phyloP scores from a whole-genome alignment of 2,329 filamentous ascomycete species.

The Cladophialophora chaetospira region DNA sequence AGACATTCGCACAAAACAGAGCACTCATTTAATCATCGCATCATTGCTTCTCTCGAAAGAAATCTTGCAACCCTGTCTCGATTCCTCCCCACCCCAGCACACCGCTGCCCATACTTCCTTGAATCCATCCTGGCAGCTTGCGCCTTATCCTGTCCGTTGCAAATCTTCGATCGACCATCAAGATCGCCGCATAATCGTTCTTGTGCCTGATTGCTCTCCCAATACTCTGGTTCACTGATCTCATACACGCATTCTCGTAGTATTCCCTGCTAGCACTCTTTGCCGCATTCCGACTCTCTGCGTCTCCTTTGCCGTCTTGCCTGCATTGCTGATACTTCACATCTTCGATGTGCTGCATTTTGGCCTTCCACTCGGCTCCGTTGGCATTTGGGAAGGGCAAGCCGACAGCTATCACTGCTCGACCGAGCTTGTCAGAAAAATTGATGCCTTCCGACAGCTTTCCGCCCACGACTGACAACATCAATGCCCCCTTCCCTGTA shows the following conservation, averaged over 20 bases:
- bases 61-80: slow-evolving; percentile 60
- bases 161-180: slow-evolving; percentile 82
- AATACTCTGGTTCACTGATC: slow-evolving; percentile 95
- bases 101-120: slow-evolving; percentile 63
- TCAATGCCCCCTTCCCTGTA: slow-evolving; percentile 67
- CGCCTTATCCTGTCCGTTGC: slow-evolving; percentile 68
- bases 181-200: slow-evolving; percentile 85
- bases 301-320: slow-evolving; percentile 20
- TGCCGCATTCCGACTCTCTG: slow-evolving; percentile 37
- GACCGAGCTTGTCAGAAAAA: slow-evolving; percentile 86
- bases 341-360: slow-evolving; percentile 80
- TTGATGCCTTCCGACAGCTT: slow-evolving; percentile 98
- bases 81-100: slow-evolving; percentile 57
- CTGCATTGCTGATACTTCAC: slow-evolving; percentile 26
- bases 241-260: slow-evolving; percentile 94
- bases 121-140: slow-evolving; percentile 91
- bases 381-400: slow-evolving; percentile 90
- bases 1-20: too few relatives aligned
- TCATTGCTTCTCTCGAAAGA: slow-evolving; percentile 48
- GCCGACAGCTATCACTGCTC: slow-evolving; percentile 88
- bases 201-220: slow-evolving; percentile 87
- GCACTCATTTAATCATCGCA: too few relatives aligned
- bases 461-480: slow-evolving; percentile 89
- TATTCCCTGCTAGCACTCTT: slow-evolving; percentile 68
- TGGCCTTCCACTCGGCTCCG: slow-evolving; percentile 89